Conservation (phyloP, 2,329 filamentous ascomycete genomes). For the Whalleya microplaca region DNA sequence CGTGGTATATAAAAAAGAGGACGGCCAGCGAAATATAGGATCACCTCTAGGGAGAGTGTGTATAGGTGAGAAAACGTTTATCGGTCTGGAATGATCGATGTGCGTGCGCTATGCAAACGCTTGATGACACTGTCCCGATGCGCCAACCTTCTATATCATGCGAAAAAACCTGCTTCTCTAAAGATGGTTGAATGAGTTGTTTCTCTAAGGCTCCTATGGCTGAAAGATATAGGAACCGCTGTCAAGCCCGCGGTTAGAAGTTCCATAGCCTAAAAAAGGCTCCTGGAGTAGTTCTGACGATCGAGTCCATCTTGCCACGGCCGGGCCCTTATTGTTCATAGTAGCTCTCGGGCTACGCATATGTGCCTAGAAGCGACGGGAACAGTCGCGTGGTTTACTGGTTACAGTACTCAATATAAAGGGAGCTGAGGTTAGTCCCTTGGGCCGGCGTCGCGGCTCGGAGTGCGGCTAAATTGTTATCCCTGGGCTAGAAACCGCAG, state of each 20-base stretch:
- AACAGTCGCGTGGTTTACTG: background rate
- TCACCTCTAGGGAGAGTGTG: slow-evolving; percentile 9
- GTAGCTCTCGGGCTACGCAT: background rate
- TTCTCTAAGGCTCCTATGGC: slow-evolving; percentile 1
- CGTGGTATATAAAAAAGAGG: slow-evolving; percentile 15
- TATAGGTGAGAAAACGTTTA: slow-evolving; percentile 14
- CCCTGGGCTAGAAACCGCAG: slow-evolving; percentile 3
- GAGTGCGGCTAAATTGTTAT: background rate
- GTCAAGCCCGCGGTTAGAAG: background rate
- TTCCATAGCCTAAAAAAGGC: background rate
- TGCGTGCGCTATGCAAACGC: slow-evolving; percentile 16
- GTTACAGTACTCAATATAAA: slow-evolving; percentile 3
- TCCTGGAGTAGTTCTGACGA: background rate
- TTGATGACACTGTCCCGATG: slow-evolving; percentile 17
- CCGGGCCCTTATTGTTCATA: background rate
- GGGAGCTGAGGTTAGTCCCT: background rate
- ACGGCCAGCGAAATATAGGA: slow-evolving; percentile 8
- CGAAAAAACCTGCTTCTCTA: slow-evolving; percentile 2
- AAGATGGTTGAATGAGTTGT: slow-evolving; percentile 1
- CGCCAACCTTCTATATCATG: slow-evolving; percentile 18
- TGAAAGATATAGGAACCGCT: background rate
- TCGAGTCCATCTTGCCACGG: background rate
- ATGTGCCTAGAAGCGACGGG: background rate
- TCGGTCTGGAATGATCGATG: slow-evolving; percentile 8
- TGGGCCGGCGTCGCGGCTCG: background rate